Evolutionary conservation across 805 yeast species (phyloP).

Genomic region (Lipomyces starkeyi): DNA sequence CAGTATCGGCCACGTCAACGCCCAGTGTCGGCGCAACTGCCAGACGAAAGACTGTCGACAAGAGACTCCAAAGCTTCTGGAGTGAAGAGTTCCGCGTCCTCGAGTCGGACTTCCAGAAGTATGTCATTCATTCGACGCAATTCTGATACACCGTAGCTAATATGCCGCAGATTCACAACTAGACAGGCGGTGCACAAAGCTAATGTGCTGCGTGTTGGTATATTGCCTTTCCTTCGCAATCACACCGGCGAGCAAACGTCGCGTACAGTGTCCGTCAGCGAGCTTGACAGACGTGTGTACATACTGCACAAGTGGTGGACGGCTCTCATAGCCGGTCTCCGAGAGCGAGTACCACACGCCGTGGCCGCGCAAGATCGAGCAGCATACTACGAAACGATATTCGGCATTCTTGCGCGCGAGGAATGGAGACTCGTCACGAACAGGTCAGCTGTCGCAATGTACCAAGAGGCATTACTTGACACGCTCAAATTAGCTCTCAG

Average conservation of each 20-base stretch:
- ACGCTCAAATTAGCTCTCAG: conserved; percentile 61
- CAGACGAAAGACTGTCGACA: conserved; percentile 1
- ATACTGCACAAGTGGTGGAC: conserved; percentile 51
- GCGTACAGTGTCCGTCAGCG: conserved; percentile 34
- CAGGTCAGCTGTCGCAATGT: conserved; percentile 26
- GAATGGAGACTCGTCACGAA: conserved; percentile 47
- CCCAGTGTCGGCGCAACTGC: conserved; percentile 1
- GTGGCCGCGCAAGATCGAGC: conserved; percentile 48
- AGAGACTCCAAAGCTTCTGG: conserved; percentile 23
- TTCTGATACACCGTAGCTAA: not conserved
- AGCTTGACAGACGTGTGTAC: conserved; percentile 38
- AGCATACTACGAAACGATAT: conserved; percentile 50
- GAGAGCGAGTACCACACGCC: conserved; percentile 38
- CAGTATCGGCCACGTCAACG: conserved; percentile 8
- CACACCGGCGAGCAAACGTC: conserved; percentile 41
- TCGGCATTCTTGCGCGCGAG: conserved; percentile 47
- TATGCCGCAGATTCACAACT: conserved; percentile 32
- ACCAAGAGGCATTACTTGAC: conserved; percentile 48
- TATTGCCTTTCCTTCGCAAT: conserved; percentile 48
- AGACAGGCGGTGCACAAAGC: conserved; percentile 46
- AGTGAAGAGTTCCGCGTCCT: conserved; percentile 40
- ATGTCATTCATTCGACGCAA: not conserved
- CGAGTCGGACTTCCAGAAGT: conserved; percentile 43
- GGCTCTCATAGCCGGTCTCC: conserved; percentile 44
- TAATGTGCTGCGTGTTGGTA: conserved; percentile 52